These are phyloP conservation scores for Leucosporidium yakuticum DNA, from an alignment of 768 basidiomycete species.

Conservation along the genomic window DNA sequence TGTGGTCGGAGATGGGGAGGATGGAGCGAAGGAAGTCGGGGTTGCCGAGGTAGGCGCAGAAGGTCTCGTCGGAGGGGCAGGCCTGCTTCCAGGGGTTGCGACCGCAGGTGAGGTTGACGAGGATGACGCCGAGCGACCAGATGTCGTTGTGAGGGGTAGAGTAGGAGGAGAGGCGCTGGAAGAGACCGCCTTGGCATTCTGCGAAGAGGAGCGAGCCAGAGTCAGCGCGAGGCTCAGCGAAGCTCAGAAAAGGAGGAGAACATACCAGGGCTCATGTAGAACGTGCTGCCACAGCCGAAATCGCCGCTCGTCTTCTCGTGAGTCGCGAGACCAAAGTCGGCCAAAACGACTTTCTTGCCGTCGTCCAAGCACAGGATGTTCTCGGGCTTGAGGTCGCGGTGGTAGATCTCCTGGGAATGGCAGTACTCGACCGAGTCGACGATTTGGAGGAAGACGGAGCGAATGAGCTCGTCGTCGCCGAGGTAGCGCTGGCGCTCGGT, in stretches of 20 bases:
- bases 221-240: conserved; percentile 32
- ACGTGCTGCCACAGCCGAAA: conserved; percentile 93
- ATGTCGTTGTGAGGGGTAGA: conserved; percentile 80
- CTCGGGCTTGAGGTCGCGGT: conserved; percentile 96
- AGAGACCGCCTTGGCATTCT: conserved; percentile 55
- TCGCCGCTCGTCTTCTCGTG: conserved; percentile 77
- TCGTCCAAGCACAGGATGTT: conserved; percentile 70
- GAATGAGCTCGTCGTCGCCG: conserved; percentile 77
- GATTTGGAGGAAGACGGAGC: conserved; percentile 83
- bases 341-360: conserved; percentile 68
- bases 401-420: conserved; percentile 84
- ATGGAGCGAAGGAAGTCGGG: conserved; percentile 59
- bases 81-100: conserved; percentile 74
- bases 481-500: conserved; percentile 47
- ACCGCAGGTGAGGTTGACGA: conserved; percentile 70
- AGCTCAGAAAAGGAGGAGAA: background rate
- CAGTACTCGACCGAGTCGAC: conserved; percentile 90
- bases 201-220: conserved; percentile 13
- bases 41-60: conserved; percentile 65
- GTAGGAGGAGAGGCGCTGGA: conserved; percentile 50
- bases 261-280: conserved; percentile 86
- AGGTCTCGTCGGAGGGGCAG: conserved; percentile 62
- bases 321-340: conserved; percentile 91
- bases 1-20: conserved; percentile 65
- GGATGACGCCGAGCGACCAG: conserved; percentile 84